phyloP scores from a whole-genome alignment of 2,329 filamentous ascomycete species.

The Talaromyces sp. region DNA sequence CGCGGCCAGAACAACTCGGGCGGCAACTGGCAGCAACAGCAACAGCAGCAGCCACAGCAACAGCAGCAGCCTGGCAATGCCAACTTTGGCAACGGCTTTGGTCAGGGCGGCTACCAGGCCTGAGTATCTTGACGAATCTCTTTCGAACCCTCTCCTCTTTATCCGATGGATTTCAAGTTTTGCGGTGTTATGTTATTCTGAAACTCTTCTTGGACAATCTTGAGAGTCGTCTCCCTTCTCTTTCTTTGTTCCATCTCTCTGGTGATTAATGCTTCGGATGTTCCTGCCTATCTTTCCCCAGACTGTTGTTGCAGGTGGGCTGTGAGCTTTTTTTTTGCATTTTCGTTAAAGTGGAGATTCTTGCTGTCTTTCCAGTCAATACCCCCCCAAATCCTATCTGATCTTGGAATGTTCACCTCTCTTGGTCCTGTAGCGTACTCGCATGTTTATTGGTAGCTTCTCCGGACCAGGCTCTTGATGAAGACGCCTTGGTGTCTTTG shows the following conservation, averaged over 20 bases:
- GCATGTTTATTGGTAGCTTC: conserved; percentile 23
- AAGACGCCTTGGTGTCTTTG: conserved; percentile 21
- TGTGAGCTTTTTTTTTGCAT: conserved; percentile 30
- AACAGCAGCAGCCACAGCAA: not conserved
- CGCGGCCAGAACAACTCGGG: conserved; percentile 59
- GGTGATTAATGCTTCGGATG: conserved; percentile 17
- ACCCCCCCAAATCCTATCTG: conserved; percentile 35
- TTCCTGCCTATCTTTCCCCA: conserved; percentile 17
- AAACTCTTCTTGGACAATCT: conserved; percentile 13
- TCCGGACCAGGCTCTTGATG: conserved; percentile 19
- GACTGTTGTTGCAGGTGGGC: conserved; percentile 28
- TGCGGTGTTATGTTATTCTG: conserved; percentile 11
- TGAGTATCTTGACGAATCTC: conserved; percentile 29
- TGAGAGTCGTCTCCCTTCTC: conserved; percentile 10
- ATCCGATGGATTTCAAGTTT: conserved; percentile 4
- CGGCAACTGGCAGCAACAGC: conserved; percentile 42
- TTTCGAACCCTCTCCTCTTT: conserved; percentile 1
- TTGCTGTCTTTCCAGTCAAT: conserved; percentile 36
- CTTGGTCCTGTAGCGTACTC: conserved; percentile 23
- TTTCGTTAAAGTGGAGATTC: conserved; percentile 40
- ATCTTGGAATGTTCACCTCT: conserved; percentile 19
- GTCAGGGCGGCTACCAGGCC: conserved; percentile 56
- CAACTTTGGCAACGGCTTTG: conserved; percentile 53
- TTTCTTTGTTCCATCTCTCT: conserved; percentile 13
- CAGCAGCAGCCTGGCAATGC: conserved; percentile 35